Evolutionary conservation across 768 basidiomycete genomes (phyloP).

Genomic region (Auricularia sp.): DNA sequence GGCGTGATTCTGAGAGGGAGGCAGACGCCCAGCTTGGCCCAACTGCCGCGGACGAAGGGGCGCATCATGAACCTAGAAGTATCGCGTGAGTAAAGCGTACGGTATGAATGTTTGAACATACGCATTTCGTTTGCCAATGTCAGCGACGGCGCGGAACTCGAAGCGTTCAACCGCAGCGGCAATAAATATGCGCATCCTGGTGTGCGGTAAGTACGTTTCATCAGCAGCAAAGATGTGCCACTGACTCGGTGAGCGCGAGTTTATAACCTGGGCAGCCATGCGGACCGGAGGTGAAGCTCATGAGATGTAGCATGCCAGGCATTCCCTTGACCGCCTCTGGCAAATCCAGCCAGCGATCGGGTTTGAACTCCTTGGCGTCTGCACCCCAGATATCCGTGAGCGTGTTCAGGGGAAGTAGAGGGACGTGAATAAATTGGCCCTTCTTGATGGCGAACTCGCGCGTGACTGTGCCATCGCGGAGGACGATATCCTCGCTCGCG

Average conservation of each 20-base stretch:
- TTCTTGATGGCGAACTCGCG: slow-evolving; percentile 46
- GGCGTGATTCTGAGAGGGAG: not conserved
- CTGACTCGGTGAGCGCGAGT: not conserved
- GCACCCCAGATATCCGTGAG: slow-evolving; percentile 72
- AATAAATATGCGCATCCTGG: not conserved
- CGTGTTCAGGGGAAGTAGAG: slow-evolving; percentile 71
- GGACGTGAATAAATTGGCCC: slow-evolving; percentile 67
- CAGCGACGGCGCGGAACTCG: not conserved
- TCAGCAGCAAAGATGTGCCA: not conserved
- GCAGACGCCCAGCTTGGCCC: not conserved
- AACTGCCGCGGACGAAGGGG: not conserved
- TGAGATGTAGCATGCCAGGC: slow-evolving; percentile 36
- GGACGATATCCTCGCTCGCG: slow-evolving; percentile 49
- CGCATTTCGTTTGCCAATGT: not conserved
- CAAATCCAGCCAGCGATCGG: slow-evolving; percentile 72
- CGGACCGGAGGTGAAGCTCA: not conserved
- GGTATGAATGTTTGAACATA: no score
- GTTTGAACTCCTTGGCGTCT: slow-evolving; percentile 73
- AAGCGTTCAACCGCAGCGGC: not conserved
- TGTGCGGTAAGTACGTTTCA: not conserved
- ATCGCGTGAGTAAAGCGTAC: no score
- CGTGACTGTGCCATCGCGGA: slow-evolving; percentile 34
- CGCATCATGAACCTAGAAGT: not conserved
- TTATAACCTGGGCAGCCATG: not conserved
- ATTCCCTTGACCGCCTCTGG: slow-evolving; percentile 57